Conservation (phyloP, 305 asterid genomes). For the Coffea humblotiana region DNA sequence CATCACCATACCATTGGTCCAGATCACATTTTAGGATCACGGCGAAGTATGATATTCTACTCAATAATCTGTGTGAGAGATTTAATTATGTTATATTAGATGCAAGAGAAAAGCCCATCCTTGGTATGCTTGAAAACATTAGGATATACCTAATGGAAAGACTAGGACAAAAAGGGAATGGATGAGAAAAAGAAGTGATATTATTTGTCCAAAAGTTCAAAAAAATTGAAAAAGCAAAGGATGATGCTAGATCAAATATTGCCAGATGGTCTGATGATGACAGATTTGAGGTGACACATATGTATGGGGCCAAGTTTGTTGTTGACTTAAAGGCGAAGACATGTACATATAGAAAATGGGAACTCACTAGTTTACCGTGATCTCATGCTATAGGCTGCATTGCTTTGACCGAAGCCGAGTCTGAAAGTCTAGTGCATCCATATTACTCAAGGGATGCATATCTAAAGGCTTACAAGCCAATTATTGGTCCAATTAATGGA, state of each 20-base stretch:
- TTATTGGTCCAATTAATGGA: too few species aligned
- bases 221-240: not conserved
- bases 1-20: not conserved
- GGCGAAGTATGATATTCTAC: not conserved
- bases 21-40: not conserved
- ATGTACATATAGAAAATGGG: too few species aligned
- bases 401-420: too few species aligned
- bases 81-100: not conserved
- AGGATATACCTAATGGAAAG: not conserved
- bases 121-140: not conserved
- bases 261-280: not conserved
- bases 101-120: not conserved
- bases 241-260: not conserved
- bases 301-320: too few species aligned
- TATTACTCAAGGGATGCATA: too few species aligned
- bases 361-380: too few species aligned
- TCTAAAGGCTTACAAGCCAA: too few species aligned
- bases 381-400: too few species aligned
- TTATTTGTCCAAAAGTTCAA: not conserved
- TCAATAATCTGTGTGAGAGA: not conserved
- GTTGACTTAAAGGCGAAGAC: too few species aligned
- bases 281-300: not conserved
- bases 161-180: not conserved
- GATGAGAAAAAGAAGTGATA: not conserved
- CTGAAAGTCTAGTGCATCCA: too few species aligned